Evolutionary conservation across 345 rosid species (phyloP), one percentile per base, ranked within the genome.

Genomic region (Ceriops zippeliana): DNA sequence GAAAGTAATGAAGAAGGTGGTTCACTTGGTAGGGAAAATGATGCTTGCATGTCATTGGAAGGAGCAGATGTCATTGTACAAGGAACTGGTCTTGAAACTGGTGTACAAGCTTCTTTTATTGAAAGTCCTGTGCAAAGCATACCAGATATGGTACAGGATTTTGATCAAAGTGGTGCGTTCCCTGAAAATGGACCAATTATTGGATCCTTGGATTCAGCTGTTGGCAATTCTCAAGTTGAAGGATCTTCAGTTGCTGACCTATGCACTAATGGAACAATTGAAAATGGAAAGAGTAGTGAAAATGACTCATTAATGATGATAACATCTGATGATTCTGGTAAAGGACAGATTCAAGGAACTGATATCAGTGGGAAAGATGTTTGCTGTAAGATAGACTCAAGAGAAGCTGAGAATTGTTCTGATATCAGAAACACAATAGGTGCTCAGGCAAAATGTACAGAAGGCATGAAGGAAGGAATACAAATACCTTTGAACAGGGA

Each of bases 401-500:
- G 27, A 24, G 47, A 66, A 61, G 20, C 42, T 67, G 58, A 54
- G 30, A 68, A 63, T 63, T 58, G 51, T 61, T 63, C 66, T 72
- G 21, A 56, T 24, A n/a, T 49, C n/a, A 46, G 32, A 20, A 63
- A 58, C 62, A 64, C 15, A 22, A 51, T 35, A 52, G 47, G 0
- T 49, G 34, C 58, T 17, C 56, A 47, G 22, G 63, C 8, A 24
- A 62, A 61, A 28, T 30, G 53, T 46, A 24, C 35, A 6, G 67
- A 62, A 65, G 65, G 34, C 28, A 42, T 20, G 10, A 46, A 61
- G 34, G 61, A 42, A 27, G 20, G 58, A 46, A 53, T 49, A 59
- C 78, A 79, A 71, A 65, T 58, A 54, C 80, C 63, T 22, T 38
- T 19, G 67, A 76, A 68, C 15, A 59, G 26, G 71, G 80, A 79